A percentile compares a stretch with the other conserved stretches of the same genome.
These are phyloP conservation scores for Globisporangium perplexum DNA, from an alignment of 352 stramenopile species.

Conservation along the genomic window DNA sequence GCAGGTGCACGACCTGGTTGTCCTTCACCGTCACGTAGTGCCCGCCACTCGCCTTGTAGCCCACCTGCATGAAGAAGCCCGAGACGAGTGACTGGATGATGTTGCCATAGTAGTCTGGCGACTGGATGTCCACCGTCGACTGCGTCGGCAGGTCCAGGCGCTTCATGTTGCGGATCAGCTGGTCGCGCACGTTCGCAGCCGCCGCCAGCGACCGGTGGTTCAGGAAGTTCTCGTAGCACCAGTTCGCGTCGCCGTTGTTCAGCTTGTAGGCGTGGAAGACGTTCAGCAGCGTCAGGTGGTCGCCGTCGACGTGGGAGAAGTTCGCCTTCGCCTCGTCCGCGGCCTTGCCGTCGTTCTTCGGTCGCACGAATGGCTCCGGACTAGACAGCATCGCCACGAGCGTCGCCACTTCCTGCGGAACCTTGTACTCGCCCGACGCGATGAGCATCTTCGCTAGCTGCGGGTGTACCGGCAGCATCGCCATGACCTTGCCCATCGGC, in stretches of 20 bases:
- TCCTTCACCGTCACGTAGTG: slow-evolving; percentile 99
- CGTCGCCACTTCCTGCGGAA: slow-evolving; percentile 95
- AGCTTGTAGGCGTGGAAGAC: slow-evolving; percentile 98
- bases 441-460: slow-evolving; percentile 98
- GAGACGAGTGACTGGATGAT: slow-evolving; percentile 92
- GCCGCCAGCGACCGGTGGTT: slow-evolving; percentile 93
- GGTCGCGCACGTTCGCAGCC: slow-evolving; percentile 93
- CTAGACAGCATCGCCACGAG: slow-evolving; percentile 98
- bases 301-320: slow-evolving; percentile 94
- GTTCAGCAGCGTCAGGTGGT: slow-evolving; percentile 98
- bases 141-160: slow-evolving; percentile 77
- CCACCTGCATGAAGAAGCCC: slow-evolving; percentile 98
- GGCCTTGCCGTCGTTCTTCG: slow-evolving; percentile 94
- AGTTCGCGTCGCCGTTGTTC: slow-evolving; percentile 87
- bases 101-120: slow-evolving; percentile 89
- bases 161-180: slow-evolving; percentile 97
- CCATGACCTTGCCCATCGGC: slow-evolving; percentile 89
- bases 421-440: slow-evolving; percentile 92
- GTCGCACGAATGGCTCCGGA: slow-evolving; percentile 91
- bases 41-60: slow-evolving; percentile 80
- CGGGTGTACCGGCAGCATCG: slow-evolving; percentile 96
- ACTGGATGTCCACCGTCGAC: slow-evolving; percentile 74
- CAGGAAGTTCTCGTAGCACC: slow-evolving; percentile 98
- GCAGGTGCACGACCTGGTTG: slow-evolving; percentile 97
- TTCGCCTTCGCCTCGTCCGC: slow-evolving; percentile 96